These are phyloP conservation scores for Laguncularia racemosa DNA, from an alignment of 345 rosid species.

Conservation along the genomic window DNA sequence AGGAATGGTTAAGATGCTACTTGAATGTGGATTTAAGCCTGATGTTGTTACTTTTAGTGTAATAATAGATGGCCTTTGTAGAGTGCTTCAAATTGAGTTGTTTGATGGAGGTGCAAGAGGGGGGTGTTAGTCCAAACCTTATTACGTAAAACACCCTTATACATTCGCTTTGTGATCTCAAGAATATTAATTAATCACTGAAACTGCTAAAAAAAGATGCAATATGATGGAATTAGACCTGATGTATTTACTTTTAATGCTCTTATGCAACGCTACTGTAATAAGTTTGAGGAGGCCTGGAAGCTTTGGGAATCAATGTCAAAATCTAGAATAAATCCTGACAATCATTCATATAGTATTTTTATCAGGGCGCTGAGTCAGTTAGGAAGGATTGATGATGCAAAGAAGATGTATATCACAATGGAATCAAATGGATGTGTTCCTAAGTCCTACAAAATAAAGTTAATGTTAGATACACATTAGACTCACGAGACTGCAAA, in stretches of 20 bases:
- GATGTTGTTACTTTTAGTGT: slow-evolving; percentile 75
- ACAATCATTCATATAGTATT: slow-evolving; percentile 45
- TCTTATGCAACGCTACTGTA: slow-evolving; percentile 54
- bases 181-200: slow-evolving; percentile 49
- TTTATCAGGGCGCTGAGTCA: slow-evolving; percentile 48
- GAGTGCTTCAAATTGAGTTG: slow-evolving; percentile 52
- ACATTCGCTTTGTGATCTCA: slow-evolving; percentile 40
- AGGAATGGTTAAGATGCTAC: slow-evolving; percentile 38
- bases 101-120: slow-evolving; percentile 66
- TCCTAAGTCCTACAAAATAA: slow-evolving; percentile 49
- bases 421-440: slow-evolving; percentile 57
- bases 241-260: slow-evolving; percentile 59
- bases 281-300: slow-evolving; percentile 50
- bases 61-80: slow-evolving; percentile 72
- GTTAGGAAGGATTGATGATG: slow-evolving; percentile 49
- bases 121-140: slow-evolving; percentile 74
- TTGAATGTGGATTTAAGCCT: slow-evolving; percentile 52
- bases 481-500: slow-evolving; percentile 13
- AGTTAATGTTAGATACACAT: slow-evolving; percentile 30
- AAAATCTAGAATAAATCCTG: slow-evolving; percentile 53
- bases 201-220: slow-evolving; percentile 54
- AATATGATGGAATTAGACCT: slow-evolving; percentile 47
- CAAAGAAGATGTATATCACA: slow-evolving; percentile 40
- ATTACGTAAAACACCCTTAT: slow-evolving; percentile 63
- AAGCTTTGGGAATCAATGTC: slow-evolving; percentile 43